Conservation (phyloP, 2,329 filamentous ascomycete genomes). For the Cladophialophora immunda region DNA sequence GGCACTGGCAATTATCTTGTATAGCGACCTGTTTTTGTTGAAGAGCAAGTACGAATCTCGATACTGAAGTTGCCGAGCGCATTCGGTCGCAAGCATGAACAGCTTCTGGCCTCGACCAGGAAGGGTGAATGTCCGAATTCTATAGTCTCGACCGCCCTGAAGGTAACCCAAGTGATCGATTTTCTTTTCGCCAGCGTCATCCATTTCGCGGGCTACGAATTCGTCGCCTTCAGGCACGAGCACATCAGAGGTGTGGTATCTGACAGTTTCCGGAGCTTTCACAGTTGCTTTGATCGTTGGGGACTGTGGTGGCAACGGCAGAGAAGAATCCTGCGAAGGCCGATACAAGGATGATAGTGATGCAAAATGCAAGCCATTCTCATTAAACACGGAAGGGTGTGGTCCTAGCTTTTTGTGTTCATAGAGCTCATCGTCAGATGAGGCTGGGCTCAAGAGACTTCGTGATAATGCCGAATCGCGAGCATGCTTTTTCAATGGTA, state of each 20-base stretch:
- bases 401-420: no score
- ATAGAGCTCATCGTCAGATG: no score
- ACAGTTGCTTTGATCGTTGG: slow-evolving; percentile 71
- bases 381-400: no score
- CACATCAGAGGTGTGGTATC: slow-evolving; percentile 97
- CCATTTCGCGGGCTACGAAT: slow-evolving; percentile 91
- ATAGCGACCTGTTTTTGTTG: slow-evolving; percentile 96
- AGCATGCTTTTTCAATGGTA: no score
- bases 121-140: slow-evolving; percentile 91
- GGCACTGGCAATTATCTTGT: slow-evolving; percentile 97
- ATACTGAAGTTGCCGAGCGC: slow-evolving; percentile 90
- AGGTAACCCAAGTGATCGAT: slow-evolving; percentile 84
- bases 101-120: slow-evolving; percentile 92
- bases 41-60: slow-evolving; percentile 97
- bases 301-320: no score
- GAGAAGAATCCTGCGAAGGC: no score
- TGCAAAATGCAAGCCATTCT: no score
- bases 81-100: slow-evolving; percentile 99
- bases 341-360: no score
- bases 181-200: slow-evolving; percentile 94
- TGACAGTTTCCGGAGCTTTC: slow-evolving; percentile 92
- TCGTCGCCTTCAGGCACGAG: slow-evolving; percentile 89
- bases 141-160: slow-evolving; percentile 83
- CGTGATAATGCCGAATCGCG: no score
- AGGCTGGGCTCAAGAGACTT: no score